Base-by-base conservation (phyloP, 371 early-diverging fungal species). In the Mucor lusitanicus region DNA sequence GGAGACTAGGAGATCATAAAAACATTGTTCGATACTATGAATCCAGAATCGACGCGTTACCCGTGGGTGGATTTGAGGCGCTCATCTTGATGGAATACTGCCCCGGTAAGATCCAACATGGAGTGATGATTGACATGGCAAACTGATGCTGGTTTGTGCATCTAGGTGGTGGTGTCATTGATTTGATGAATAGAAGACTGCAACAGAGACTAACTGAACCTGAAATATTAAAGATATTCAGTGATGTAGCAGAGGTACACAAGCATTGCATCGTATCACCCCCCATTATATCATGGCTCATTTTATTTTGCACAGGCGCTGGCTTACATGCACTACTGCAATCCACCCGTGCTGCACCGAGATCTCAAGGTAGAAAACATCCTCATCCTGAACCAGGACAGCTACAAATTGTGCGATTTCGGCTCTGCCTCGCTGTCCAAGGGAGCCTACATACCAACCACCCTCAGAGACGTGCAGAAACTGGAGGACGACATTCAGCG, bases 51-150 rank as follows among this genome's bases (percentile, higher is more conserved):
- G 83, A 84, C 40, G 79, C 85, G 58, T 71, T 87, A n/a, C 81
- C 80, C 21, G 75, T 79, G 3, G 90, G 88, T 17, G 92, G 91
- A 9, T 92, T 80, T 68, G 91, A 94, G 67, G 88, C 93, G 5
- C 81, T 91, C 56, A 94, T 97, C 32, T 79, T 95, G 66, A 96
- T 95, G 94, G 97, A 95, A 70, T 90, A 92, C 72, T 97, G 97
- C 73, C 80, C 88, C 19, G 92, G 95, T 90, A 85, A 65, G 59
- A 27, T 33, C 30, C 6, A 30, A 30, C 30, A 30, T 6, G 6
- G 30, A 30, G 30, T 30, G 30, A 2, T 3, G 30, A 30, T n/a
- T 30, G 30, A 6, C 30, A 30, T 30, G 30, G 3, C 30, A 30
- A 30, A 30, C 30, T 30, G 6, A 30, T 30, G 6, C 30, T n/a